A percentile compares a stretch with the other conserved stretches of the same genome.
Evolutionary conservation across 805 yeast genomes (phyloP).

Genomic region (Starmerella ratchasimensis): DNA sequence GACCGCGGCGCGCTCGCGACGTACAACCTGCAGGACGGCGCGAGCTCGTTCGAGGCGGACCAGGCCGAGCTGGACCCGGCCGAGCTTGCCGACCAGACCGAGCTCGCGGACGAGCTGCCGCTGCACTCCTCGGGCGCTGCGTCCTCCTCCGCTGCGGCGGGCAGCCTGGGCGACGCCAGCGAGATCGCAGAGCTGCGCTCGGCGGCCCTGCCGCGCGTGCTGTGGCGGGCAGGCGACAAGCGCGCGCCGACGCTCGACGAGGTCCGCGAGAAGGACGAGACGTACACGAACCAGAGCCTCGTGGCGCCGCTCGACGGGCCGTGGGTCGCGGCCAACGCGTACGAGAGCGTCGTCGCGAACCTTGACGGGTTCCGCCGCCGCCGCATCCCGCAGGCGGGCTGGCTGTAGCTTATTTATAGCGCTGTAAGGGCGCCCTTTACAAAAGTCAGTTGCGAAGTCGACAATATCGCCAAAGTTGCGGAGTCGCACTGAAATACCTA

Average conservation of each 20-base stretch:
- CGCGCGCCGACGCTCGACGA: constrained; percentile 52
- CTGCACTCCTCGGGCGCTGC: too few relatives aligned
- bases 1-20: constrained; percentile 9
- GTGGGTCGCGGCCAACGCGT: constrained; percentile 53
- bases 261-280: constrained; percentile 53
- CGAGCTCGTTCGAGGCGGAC: constrained; percentile 3
- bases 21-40: constrained; percentile 3
- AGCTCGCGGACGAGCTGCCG: background rate
- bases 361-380: constrained; percentile 28
- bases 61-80: background rate
- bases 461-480: too few relatives aligned
- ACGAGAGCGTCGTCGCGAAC: constrained; percentile 38
- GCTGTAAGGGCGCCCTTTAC: too few relatives aligned
- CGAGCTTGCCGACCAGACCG: background rate
- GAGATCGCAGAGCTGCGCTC: background rate
- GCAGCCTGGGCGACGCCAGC: background rate
- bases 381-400: constrained; percentile 30
- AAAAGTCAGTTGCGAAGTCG: too few relatives aligned
- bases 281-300: constrained; percentile 66
- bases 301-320: constrained; percentile 70
- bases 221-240: background rate
- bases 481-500: too few relatives aligned
- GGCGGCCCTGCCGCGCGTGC: background rate
- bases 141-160: background rate
- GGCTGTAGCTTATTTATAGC: constrained; percentile 27